Percentiles rank a stretch among this genome's conserved stretches.
Conservation (phyloP, 805 yeast genomes). For the Spathaspora sp. region DNA sequence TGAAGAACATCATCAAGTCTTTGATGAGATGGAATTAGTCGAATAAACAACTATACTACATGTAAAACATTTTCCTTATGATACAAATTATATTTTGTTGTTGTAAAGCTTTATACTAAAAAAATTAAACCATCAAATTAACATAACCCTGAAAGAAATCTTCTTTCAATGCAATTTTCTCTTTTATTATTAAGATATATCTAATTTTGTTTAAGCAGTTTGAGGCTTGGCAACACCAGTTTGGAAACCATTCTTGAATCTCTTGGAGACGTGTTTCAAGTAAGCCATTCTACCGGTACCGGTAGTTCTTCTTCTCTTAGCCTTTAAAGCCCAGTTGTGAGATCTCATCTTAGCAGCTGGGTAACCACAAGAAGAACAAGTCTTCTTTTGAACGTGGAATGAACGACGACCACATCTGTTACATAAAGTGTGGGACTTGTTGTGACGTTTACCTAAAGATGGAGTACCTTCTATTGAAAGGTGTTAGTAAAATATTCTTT, state of each 20-base stretch:
- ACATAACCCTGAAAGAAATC: not conserved
- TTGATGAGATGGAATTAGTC: slow-evolving; percentile 22
- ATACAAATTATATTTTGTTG: slow-evolving; percentile 8
- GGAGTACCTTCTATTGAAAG: slow-evolving; percentile 87
- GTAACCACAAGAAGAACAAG: slow-evolving; percentile 98
- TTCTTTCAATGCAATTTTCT: slow-evolving; percentile 1
- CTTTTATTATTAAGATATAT: not conserved
- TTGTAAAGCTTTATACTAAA: slow-evolving; percentile 5
- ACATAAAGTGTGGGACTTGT: slow-evolving; percentile 99
- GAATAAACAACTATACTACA: slow-evolving; percentile 2
- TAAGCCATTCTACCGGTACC: slow-evolving; percentile 99
- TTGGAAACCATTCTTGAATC: slow-evolving; percentile 99
- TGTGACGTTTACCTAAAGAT: slow-evolving; percentile 99
- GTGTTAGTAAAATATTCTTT: slow-evolving; percentile 13
- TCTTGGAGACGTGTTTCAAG: slow-evolving; percentile 95
- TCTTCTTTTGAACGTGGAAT: slow-evolving; percentile 98
- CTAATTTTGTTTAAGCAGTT: slow-evolving; percentile 48
- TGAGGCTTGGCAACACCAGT: slow-evolving; percentile 71
- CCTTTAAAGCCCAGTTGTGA: slow-evolving; percentile 99
- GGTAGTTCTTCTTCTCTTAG: slow-evolving; percentile 99
- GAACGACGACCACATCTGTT: slow-evolving; percentile 99
- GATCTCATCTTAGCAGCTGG: slow-evolving; percentile 99
- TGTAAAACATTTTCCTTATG: slow-evolving; percentile 1
- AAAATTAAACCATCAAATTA: slow-evolving; percentile 1
- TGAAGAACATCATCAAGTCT: slow-evolving; percentile 13